Evolutionary conservation across 208 protist genomes (phyloP).

Genomic region (Leptomonas seymouri): DNA sequence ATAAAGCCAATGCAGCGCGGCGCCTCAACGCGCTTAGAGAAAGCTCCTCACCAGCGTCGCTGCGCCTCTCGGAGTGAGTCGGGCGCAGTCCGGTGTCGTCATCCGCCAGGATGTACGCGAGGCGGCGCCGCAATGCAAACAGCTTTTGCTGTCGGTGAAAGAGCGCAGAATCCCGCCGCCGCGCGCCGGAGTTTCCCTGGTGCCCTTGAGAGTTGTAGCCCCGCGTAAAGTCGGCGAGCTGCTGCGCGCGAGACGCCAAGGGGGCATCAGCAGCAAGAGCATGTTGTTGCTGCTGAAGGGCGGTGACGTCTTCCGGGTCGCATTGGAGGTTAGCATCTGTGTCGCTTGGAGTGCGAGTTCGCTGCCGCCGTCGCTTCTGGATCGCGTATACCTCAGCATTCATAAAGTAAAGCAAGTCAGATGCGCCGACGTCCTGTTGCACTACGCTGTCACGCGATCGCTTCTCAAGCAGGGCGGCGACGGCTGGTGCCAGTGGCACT

Average conservation of each 20-base stretch:
- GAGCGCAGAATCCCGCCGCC: background rate
- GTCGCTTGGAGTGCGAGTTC: background rate
- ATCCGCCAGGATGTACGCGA: conserved; percentile 30
- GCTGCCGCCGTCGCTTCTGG: conserved; percentile 6
- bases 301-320: no score
- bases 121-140: conserved; percentile 28
- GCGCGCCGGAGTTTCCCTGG: background rate
- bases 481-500: conserved; percentile 14
- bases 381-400: conserved; percentile 11
- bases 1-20: conserved; percentile 18
- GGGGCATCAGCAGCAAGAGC: background rate
- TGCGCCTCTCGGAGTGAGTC: background rate
- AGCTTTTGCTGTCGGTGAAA: conserved; percentile 28
- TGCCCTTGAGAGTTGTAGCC: background rate
- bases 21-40: background rate
- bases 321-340: no score
- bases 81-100: background rate
- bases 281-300: no score
- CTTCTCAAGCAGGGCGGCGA: conserved; percentile 18
- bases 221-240: conserved; percentile 11
- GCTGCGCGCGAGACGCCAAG: conserved; percentile 1
- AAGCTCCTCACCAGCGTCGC: no score
- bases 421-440: conserved; percentile 23
- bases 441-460: conserved; percentile 23
- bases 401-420: conserved; percentile 34